Conservation (phyloP, 805 yeast species). For the Metschnikowia santaceciliae region DNA sequence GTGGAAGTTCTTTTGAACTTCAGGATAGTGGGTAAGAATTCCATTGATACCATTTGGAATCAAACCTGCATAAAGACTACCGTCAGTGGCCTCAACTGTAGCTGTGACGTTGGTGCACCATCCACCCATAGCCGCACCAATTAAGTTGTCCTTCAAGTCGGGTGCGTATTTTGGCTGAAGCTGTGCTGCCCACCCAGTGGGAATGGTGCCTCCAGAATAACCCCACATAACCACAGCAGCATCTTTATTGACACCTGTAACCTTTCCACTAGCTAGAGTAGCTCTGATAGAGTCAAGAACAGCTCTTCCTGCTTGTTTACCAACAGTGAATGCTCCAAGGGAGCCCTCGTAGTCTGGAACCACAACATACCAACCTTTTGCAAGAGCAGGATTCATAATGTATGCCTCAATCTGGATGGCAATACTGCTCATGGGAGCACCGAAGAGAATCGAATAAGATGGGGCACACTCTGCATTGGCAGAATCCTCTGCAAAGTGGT, state of each 20-base stretch:
- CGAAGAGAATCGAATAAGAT: conserved; percentile 19
- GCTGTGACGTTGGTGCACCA: conserved; percentile 32
- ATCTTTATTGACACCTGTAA: conserved; percentile 18
- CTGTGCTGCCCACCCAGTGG: conserved; percentile 37
- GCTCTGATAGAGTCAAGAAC: conserved; percentile 31
- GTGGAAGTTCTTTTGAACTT: conserved; percentile 6
- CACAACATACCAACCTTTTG: conserved; percentile 32
- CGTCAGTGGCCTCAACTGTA: conserved; percentile 23
- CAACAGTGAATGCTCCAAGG: conserved; percentile 29
- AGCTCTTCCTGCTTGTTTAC: conserved; percentile 28
- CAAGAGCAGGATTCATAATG: conserved; percentile 13
- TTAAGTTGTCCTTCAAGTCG: conserved; percentile 20
- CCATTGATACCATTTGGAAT: conserved; percentile 29
- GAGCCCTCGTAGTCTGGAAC: conserved; percentile 36
- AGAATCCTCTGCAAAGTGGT: conserved; percentile 22
- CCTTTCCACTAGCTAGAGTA: conserved; percentile 16
- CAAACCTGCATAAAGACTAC: conserved; percentile 28
- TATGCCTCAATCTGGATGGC: conserved; percentile 16
- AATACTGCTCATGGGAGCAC: conserved; percentile 14
- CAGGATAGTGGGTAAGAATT: conserved; percentile 29
- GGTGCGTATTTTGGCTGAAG: conserved; percentile 36
- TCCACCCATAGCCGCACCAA: conserved; percentile 37
- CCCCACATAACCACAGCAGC: conserved; percentile 31
- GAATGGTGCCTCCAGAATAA: conserved; percentile 38
- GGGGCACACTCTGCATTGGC: conserved; percentile 20